phyloP scores from a whole-genome alignment of 2,329 filamentous ascomycete genomes.

The Diaporthe amygdali region DNA sequence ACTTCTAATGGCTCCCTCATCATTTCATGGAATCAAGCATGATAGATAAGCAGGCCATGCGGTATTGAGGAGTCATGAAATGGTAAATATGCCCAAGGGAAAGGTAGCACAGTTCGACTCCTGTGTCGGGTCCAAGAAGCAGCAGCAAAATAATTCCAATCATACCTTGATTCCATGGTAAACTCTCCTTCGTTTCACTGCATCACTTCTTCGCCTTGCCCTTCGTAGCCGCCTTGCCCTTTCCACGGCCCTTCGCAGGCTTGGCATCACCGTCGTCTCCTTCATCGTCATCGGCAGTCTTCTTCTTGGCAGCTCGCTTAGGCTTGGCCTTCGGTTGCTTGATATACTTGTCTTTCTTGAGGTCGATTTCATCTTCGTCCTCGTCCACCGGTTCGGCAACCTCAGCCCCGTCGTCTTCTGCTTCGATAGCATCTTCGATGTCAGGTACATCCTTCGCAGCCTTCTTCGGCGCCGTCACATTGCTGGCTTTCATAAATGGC shows the following conservation, averaged over 20 bases:
- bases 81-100: not conserved
- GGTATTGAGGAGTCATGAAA: not conserved
- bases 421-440: conserved; percentile 94
- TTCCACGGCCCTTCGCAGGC: conserved; percentile 54
- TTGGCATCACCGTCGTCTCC: conserved; percentile 58
- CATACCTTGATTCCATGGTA: not conserved
- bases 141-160: not conserved
- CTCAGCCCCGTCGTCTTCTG: conserved; percentile 83
- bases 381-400: conserved; percentile 64
- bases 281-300: conserved; percentile 52
- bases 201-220: conserved; percentile 52
- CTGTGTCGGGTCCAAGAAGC: not conserved
- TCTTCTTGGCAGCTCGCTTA: conserved; percentile 45
- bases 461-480: conserved; percentile 74
- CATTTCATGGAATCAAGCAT: not conserved
- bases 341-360: conserved; percentile 96
- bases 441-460: conserved; percentile 80
- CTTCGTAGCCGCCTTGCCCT: conserved; percentile 47
- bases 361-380: conserved; percentile 78
- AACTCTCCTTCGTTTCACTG: not conserved
- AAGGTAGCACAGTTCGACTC: not conserved
- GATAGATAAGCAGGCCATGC: not conserved
- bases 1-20: not conserved
- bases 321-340: conserved; percentile 82
- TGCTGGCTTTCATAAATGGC: conserved; percentile 94